Percentiles rank a stretch among this genome's conserved stretches.
Evolutionary conservation across 176 grass and related monocot genomes (phyloP).

Genomic region (Oryza glaberrima): DNA sequence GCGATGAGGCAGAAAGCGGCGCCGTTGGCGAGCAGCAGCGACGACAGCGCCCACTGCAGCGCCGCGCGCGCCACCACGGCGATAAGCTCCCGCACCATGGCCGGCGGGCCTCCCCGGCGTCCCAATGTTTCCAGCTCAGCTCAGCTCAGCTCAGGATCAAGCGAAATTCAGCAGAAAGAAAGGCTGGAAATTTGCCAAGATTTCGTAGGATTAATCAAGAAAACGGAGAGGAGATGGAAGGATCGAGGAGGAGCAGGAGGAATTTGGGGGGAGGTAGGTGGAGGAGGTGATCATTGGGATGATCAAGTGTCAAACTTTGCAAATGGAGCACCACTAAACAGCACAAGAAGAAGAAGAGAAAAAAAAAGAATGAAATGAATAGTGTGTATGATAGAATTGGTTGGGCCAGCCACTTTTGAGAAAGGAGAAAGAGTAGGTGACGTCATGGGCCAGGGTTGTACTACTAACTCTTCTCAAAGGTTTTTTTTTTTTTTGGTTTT

Average conservation of each 20-base stretch:
- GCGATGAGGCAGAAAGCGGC: slow-evolving; percentile 57
- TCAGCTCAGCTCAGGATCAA: neutral
- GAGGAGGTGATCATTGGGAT: neutral
- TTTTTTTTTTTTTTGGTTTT: neutral
- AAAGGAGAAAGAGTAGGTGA: neutral
- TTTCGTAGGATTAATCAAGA: neutral
- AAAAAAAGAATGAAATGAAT: neutral
- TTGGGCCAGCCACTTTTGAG: neutral
- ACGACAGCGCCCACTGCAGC: slow-evolving; percentile 51
- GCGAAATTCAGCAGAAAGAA: neutral
- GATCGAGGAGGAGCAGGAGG: neutral
- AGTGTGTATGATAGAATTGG: neutral
- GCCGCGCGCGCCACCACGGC: slow-evolving; percentile 34
- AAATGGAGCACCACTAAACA: slow-evolving; percentile 34
- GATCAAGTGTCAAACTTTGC: slow-evolving; percentile 37
- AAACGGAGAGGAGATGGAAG: neutral
- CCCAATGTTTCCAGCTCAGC: no score
- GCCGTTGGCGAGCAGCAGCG: slow-evolving; percentile 55
- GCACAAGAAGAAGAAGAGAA: no score
- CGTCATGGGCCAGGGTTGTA: neutral
- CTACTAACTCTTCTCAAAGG: neutral
- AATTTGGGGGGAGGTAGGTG: slow-evolving; percentile 18
- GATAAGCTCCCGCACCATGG: slow-evolving; percentile 47
- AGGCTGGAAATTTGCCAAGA: neutral
- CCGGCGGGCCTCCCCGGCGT: no score